These are phyloP conservation scores for Calendula officinalis DNA, from an alignment of 129 eudicot species.

Conservation along the genomic window DNA sequence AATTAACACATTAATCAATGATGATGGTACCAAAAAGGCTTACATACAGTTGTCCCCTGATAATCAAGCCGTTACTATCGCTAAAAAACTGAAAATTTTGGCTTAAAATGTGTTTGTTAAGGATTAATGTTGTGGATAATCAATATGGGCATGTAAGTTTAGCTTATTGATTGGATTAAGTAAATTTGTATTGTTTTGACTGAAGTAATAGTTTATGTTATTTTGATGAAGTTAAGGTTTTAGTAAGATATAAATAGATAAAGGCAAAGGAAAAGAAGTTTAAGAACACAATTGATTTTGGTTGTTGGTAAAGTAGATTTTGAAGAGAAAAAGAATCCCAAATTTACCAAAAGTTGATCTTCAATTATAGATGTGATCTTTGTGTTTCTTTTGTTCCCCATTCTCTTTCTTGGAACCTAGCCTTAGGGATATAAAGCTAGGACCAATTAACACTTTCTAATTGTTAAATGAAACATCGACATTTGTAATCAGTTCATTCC, in stretches of 20 bases:
- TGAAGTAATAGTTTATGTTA: background rate
- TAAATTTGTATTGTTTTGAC: slow-evolving; percentile 1
- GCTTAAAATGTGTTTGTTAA: slow-evolving; percentile 11
- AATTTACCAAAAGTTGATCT: slow-evolving; percentile 5
- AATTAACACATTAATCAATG: slow-evolving; percentile 54
- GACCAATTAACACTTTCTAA: background rate
- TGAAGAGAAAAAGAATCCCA: slow-evolving; percentile 17
- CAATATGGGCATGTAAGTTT: slow-evolving; percentile 17
- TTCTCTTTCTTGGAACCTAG: slow-evolving; percentile 18
- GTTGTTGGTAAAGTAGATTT: slow-evolving; percentile 26
- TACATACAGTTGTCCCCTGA: slow-evolving; percentile 42
- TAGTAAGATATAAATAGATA: slow-evolving; percentile 12
- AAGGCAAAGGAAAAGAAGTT: slow-evolving; percentile 9
- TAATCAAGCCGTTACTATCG: slow-evolving; percentile 53
- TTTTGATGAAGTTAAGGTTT: background rate
- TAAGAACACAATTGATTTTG: slow-evolving; percentile 9
- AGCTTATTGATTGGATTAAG: background rate
- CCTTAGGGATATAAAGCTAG: slow-evolving; percentile 11
- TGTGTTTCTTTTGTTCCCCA: slow-evolving; percentile 9
- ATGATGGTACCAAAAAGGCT: slow-evolving; percentile 71
- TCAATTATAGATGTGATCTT: slow-evolving; percentile 14
- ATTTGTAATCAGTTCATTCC: background rate
- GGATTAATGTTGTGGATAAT: slow-evolving; percentile 22
- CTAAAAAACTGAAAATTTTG: slow-evolving; percentile 50
- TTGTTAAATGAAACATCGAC: background rate